Evolutionary conservation across 202 grass and related monocot species (phyloP).

Genomic region (Carex arenaria): DNA sequence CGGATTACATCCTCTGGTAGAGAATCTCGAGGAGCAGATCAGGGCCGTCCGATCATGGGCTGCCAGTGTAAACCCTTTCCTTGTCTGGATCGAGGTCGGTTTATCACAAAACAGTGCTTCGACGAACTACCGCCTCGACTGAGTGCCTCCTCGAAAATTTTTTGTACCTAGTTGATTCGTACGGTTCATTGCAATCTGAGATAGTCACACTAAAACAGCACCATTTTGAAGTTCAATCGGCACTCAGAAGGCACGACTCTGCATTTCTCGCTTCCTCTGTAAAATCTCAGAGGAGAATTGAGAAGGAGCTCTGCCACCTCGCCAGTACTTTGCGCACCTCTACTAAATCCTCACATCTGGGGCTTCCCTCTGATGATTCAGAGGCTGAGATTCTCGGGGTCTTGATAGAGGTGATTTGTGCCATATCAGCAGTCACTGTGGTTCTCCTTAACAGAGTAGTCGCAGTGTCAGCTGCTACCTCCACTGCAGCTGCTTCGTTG

Average conservation of each 20-base stretch:
- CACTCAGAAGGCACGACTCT: conserved; percentile 38
- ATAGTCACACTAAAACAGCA: conserved; percentile 39
- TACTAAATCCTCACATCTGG: neutral
- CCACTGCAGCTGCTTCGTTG: neutral
- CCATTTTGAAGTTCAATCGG: conserved; percentile 39
- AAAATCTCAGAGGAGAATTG: conserved; percentile 32
- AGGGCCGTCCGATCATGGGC: conserved; percentile 37
- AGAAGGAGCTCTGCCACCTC: conserved; percentile 41
- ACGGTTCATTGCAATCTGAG: conserved; percentile 40
- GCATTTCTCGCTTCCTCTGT: conserved; percentile 37
- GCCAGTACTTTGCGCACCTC: conserved; percentile 19
- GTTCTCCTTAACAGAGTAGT: conserved; percentile 41
- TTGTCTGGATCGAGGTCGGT: conserved; percentile 27
- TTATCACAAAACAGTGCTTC: conserved; percentile 11
- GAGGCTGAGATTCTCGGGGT: conserved; percentile 26
- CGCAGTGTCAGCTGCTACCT: conserved; percentile 22
- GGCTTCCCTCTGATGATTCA: neutral
- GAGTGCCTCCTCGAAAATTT: conserved; percentile 49
- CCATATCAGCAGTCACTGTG: conserved; percentile 28
- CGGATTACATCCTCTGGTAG: conserved; percentile 45
- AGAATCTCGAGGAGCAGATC: conserved; percentile 48
- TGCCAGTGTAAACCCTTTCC: conserved; percentile 21
- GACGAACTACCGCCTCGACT: neutral
- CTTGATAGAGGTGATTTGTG: conserved; percentile 31
- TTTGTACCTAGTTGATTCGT: conserved; percentile 66